Evolutionary conservation across 2,329 filamentous ascomycete genomes (phyloP).

Genomic region (Neofusicoccum cordaticola): DNA sequence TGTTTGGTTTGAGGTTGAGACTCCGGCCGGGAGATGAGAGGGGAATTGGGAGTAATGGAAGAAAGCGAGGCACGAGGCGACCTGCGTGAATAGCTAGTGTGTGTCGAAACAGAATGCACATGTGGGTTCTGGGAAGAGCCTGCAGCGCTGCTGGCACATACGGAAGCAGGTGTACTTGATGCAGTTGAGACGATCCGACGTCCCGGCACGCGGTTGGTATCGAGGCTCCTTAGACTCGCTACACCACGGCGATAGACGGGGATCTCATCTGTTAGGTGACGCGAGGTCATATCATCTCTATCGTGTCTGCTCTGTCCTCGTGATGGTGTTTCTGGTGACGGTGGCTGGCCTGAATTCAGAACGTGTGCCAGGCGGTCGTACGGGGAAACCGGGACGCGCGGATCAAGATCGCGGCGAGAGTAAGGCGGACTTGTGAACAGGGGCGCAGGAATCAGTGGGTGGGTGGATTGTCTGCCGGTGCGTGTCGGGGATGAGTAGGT

Average conservation of each 20-base stretch:
- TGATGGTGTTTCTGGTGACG: not conserved
- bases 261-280: not conserved
- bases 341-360: not conserved
- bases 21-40: not conserved
- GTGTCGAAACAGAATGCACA: not conserved
- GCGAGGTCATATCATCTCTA: not conserved
- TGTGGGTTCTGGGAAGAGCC: not conserved
- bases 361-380: slow-evolving; percentile 7
- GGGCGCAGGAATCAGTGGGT: slow-evolving; percentile 13
- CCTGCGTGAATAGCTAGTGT: not conserved
- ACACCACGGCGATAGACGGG: not conserved
- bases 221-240: not conserved
- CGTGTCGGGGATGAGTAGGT: slow-evolving; percentile 2
- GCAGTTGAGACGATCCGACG: not conserved
- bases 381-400: slow-evolving; percentile 11
- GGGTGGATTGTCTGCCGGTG: not conserved
- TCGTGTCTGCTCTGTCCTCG: not conserved
- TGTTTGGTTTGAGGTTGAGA: slow-evolving; percentile 6
- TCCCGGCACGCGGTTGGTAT: not conserved
- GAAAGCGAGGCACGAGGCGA: not conserved
- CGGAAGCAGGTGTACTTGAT: not conserved
- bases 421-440: slow-evolving; percentile 16
- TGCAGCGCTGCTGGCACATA: not conserved
- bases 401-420: slow-evolving; percentile 10
- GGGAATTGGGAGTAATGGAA: not conserved